Percentiles rank a stretch among this genome's conserved stretches.
phyloP scores from a whole-genome alignment of 2,329 filamentous ascomycete species.

The Massarina eburnea region DNA sequence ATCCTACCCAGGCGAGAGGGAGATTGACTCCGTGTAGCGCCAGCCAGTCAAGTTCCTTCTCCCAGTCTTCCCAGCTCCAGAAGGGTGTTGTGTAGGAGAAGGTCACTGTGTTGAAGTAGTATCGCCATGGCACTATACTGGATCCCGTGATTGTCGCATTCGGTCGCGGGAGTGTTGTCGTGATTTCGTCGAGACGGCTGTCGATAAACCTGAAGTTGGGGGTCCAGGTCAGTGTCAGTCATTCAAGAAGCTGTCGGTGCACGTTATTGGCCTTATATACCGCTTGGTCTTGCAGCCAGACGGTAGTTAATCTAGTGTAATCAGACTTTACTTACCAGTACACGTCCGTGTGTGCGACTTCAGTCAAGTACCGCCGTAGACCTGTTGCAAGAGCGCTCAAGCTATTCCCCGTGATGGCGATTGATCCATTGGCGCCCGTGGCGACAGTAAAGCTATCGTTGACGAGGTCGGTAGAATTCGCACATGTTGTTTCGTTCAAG shows the following conservation, averaged over 20 bases:
- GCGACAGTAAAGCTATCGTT: slow-evolving; percentile 20
- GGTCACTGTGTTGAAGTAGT: slow-evolving; percentile 56
- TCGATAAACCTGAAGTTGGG: no score
- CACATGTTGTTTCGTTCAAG: slow-evolving; percentile 6
- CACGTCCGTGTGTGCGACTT: slow-evolving; percentile 48
- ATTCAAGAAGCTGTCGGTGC: no score
- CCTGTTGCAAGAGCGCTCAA: slow-evolving; percentile 25
- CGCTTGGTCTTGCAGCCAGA: no score
- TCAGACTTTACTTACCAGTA: no score
- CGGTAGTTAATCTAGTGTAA: no score
- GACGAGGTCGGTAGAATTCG: slow-evolving; percentile 3
- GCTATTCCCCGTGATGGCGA: slow-evolving; percentile 19
- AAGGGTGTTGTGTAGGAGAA: slow-evolving; percentile 56
- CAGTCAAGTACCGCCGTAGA: slow-evolving; percentile 47
- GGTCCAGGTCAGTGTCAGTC: no score
- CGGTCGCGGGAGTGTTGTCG: slow-evolving; percentile 32
- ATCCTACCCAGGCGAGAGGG: slow-evolving; percentile 55
- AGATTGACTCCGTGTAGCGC: slow-evolving; percentile 56
- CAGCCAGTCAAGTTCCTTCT: slow-evolving; percentile 56
- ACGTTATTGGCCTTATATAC: no score
- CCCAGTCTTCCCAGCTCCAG: slow-evolving; percentile 59
- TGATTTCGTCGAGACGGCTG: slow-evolving; percentile 42
- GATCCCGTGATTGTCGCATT: slow-evolving; percentile 41
- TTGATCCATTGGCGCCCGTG: slow-evolving; percentile 14
- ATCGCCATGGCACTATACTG: slow-evolving; percentile 51